Conservation (phyloP, 306 rosid species). For the Rosa lucieae region DNA sequence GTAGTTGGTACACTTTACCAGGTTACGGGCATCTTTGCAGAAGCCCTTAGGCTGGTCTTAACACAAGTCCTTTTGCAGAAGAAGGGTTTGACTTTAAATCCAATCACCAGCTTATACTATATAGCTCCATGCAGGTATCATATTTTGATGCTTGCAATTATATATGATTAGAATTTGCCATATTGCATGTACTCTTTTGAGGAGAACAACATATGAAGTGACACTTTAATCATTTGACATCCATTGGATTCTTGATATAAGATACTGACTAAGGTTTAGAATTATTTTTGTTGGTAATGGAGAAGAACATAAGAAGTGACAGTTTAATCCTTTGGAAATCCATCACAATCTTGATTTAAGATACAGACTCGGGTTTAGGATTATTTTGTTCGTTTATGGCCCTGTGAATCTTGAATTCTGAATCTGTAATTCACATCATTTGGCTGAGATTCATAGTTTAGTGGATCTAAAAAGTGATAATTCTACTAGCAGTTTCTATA, state of each 20-base stretch:
- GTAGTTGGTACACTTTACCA: slow-evolving; percentile 89
- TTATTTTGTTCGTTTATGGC: not conserved
- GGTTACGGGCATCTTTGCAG: slow-evolving; percentile 92
- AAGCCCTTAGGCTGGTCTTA: slow-evolving; percentile 91
- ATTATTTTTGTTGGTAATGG: not conserved
- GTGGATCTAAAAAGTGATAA: not conserved
- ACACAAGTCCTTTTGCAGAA: slow-evolving; percentile 96
- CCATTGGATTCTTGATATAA: not conserved
- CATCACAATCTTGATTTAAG: not conserved
- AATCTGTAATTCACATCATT: not conserved
- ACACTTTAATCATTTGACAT: not conserved
- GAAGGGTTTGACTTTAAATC: slow-evolving; percentile 90
- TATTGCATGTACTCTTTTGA: too few species aligned
- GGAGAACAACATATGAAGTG: not conserved
- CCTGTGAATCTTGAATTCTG: not conserved
- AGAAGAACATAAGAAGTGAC: not conserved
- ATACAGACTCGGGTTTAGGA: not conserved
- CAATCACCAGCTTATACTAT: slow-evolving; percentile 88
- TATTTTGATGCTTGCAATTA: slow-evolving; percentile 14
- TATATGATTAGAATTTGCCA: not conserved
- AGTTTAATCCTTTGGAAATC: not conserved
- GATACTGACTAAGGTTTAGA: not conserved
- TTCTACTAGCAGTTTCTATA: not conserved
- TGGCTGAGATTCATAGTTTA: slow-evolving; percentile 9
- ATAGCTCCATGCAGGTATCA: slow-evolving; percentile 98